Base-by-base conservation (phyloP, 1,139 yeast genomes). In the Tardiomyces blankii region DNA sequence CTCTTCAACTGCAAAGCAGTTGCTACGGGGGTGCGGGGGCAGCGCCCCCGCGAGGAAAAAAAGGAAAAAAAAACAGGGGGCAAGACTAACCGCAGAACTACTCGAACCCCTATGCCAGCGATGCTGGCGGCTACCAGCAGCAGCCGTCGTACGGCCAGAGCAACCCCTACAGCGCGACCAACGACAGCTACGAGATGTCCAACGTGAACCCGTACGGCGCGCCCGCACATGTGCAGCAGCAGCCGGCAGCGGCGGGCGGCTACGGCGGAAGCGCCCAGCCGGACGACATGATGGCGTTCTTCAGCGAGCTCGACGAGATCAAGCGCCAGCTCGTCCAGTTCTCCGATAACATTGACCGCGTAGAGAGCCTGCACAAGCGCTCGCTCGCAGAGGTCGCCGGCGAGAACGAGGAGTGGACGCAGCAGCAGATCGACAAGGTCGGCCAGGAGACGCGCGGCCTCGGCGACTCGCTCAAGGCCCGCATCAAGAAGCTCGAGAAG, bases 281-380 rank as follows among this genome's bases (percentile, higher is more conserved):
- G 9, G 72, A 71, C 50, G 91, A 82, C 61, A 82, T 83, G 66
- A 84, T 82, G 48, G 73, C 74, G 46, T 89, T 83, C 65, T 88
- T 89, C 82, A 76, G 79, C 57, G 86, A 83, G 60, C 79, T 91
- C 54, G 91, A 85, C 62, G 81, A 77, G 57, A 79, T 91, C 64
- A 86, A 88, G 69, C 77, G 78, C 55, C 81, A 80, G 59, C 76
- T 91, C 57, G 87, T 82, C 56, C 85, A 82, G 63, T 91, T 88
- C 68, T 81, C 83, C 57, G 81, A 73, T 55, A 67, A 87, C 60
- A 79, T 91, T 55, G 81, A 82, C 54, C 75, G 87, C 60, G 82
- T 91, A 51, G 85, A 86, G 62, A 76, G 78, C 53, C 77, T 86
- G 60, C 98, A 93, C 70, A 75, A 81, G 62, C 80, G 84, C 57